Evolutionary conservation across 805 yeast genomes (phyloP), one percentile per base, ranked within the genome.

Genomic region (Cyberlindnera meyerae): DNA sequence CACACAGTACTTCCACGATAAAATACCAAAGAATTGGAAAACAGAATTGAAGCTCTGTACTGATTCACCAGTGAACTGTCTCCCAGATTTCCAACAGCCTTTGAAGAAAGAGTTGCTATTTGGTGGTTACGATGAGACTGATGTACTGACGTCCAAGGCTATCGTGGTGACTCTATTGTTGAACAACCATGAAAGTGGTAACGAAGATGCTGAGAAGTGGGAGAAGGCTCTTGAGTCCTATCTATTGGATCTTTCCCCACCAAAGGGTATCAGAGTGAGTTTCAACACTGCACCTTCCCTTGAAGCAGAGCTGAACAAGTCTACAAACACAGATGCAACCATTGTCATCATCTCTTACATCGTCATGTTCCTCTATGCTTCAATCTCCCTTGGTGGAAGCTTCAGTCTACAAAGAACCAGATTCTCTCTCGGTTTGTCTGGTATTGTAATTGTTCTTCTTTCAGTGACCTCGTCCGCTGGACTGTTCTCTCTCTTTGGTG

Each of bases 11-110:
- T 89, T 87, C 56, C 70, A 70, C 22, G 94, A 93, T 1, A 71
- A 74, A 29, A 59, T 82, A 4, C 73, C 74, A 26, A 49, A 48
- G 1, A 62, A 63, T 16, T 90, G 95, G 95, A 54, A 65, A 27
- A 44, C 52, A 2, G 63, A 71, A 36, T 54, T 90, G 9, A 51
- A 65, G 36, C 54, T 60, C 4, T 90, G 98, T 55, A 70, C 93
- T 0, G 66, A 71, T 14, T 75, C 86, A 1, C 97, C 97, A 0
- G 97, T 90, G 2, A 80, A 75, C 44, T 90, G 98, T 55, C 63
- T 90, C 27, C 97, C 98, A 0, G 61, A 79, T 0, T 90, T 89
- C 60, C 95, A 86, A 52, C 97, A 88, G 56, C 97, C 97, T 0
- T 65, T 90, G 44, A 82, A 79, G 48, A 74, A 77, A 18, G 75